Percentiles rank a stretch among this genome's conserved stretches.
phyloP scores from a whole-genome alignment of 1,284 basidiomycete species.

The Apiotrichum brassicae region DNA sequence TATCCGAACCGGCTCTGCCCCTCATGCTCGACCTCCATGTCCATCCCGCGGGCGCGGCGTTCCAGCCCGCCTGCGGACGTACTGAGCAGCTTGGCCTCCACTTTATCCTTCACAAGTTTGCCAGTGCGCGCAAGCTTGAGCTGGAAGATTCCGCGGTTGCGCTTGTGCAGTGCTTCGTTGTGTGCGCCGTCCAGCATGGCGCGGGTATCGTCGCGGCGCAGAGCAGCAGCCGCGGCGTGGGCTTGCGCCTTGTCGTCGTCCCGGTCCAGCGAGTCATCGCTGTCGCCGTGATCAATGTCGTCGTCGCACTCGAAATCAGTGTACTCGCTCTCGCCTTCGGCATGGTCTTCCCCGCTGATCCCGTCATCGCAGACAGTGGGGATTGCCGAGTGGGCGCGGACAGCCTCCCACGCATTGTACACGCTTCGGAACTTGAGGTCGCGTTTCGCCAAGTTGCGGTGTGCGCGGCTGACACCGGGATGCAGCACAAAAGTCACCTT shows the following conservation, averaged over 20 bases:
- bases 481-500: constrained; percentile 30
- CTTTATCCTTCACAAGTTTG: constrained; percentile 43
- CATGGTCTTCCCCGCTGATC: constrained; percentile 10
- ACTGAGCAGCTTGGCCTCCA: constrained; percentile 32
- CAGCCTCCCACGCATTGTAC: constrained; percentile 43
- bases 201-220: constrained; percentile 19
- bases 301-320: not conserved
- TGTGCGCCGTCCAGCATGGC: constrained; percentile 29
- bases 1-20: constrained; percentile 33
- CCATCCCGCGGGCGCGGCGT: constrained; percentile 28
- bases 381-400: not conserved
- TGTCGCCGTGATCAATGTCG: constrained; percentile 3
- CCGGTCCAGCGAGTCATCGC: not conserved
- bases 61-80: constrained; percentile 15
- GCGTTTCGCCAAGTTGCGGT: constrained; percentile 35
- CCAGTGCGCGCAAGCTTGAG: constrained; percentile 43
- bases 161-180: constrained; percentile 37
- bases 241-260: not conserved
- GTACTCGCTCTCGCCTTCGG: not conserved
- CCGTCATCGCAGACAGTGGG: too few relatives aligned
- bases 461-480: constrained; percentile 37
- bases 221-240: not conserved
- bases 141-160: constrained; percentile 44
- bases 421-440: constrained; percentile 37
- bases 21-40: constrained; percentile 42